Percentiles rank a stretch among this genome's conserved stretches.
Evolutionary conservation across 2,329 filamentous ascomycete species (phyloP).

Genomic region (Arthroderma sp.): DNA sequence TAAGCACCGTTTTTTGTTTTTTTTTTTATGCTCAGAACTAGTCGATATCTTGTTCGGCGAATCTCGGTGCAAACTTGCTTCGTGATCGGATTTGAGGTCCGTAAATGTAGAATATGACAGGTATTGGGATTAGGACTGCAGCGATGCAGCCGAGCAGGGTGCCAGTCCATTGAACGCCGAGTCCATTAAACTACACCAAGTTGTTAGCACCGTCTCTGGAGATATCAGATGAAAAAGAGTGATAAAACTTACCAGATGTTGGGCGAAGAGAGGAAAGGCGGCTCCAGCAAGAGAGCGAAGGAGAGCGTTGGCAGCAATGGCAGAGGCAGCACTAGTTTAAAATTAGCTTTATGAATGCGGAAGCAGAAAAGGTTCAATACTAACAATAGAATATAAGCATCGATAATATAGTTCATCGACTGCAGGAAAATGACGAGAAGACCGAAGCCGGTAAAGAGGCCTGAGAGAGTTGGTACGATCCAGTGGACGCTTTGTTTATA

Average conservation of each 20-base stretch:
- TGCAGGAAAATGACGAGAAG: constrained; percentile 37
- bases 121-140: constrained; percentile 17
- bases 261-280: constrained; percentile 26
- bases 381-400: constrained; percentile 22
- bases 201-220: neutral
- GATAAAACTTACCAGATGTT: constrained; percentile 16
- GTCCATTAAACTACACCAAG: constrained; percentile 16
- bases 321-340: constrained; percentile 32
- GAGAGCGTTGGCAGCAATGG: constrained; percentile 38
- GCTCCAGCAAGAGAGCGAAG: constrained; percentile 30
- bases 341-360: neutral
- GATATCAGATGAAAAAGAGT: neutral
- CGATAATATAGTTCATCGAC: constrained; percentile 34
- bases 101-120: constrained; percentile 19
- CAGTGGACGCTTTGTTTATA: constrained; percentile 23
- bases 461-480: constrained; percentile 29
- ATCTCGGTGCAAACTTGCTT: constrained; percentile 22
- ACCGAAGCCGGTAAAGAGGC: constrained; percentile 34
- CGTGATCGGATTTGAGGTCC: constrained; percentile 19
- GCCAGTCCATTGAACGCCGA: constrained; percentile 21
- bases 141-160: constrained; percentile 21
- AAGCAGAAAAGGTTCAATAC: constrained; percentile 4
- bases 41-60: neutral
- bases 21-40: no score
- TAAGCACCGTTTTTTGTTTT: no score